Base-by-base conservation (phyloP, 257 asterid genomes). In the Verbascum thapsus region DNA sequence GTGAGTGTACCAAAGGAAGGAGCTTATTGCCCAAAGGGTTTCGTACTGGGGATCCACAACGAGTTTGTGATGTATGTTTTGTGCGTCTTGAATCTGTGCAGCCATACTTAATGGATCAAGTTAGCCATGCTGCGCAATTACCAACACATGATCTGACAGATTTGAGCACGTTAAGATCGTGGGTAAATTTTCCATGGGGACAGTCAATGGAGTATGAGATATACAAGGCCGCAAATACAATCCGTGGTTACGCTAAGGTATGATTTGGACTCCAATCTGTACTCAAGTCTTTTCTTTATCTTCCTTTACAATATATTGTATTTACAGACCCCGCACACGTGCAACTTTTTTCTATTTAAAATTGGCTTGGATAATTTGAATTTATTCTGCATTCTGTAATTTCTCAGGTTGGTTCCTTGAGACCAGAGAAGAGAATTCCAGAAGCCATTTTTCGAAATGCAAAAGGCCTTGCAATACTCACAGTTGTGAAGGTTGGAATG, bases 111-210 rank as follows among this genome's bases (percentile, higher is more conserved):
- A 90, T 84, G 97, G 81, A 88, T 74, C 88, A 68, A 67, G 92
- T 90, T 8, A 90, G 99, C 67, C 96, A 84, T 53, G 99, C 99
- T 57, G 84, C 98, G 4, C 96, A 94, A 82, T 58, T 88, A 52
- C 92, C 99, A 40, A 87, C 95, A 2, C 95, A 82, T 74, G 99
- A 94, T 74, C 71, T 94, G 69, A 94, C 98, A 6, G 98, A 94
- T 69, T 67, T 94, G 76, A 94, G 99, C 86, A 94, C 99, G 68
- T 78, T 94, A 68, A 82, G 99, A 77, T 94, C 99, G 32, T 94
- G 99, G 99, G 85, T 94, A 41, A 94, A 94, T 76, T 90, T 94
- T 64, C 99, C 99, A 0, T 94, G 98, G 99, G 98, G 98, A 16
- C 99, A 94, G 76, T 79, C 99, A 7, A 87, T 94, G 99, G 99